Conservation (phyloP, 495 filamentous ascomycete genomes). For the Aspergillus hancockii region DNA sequence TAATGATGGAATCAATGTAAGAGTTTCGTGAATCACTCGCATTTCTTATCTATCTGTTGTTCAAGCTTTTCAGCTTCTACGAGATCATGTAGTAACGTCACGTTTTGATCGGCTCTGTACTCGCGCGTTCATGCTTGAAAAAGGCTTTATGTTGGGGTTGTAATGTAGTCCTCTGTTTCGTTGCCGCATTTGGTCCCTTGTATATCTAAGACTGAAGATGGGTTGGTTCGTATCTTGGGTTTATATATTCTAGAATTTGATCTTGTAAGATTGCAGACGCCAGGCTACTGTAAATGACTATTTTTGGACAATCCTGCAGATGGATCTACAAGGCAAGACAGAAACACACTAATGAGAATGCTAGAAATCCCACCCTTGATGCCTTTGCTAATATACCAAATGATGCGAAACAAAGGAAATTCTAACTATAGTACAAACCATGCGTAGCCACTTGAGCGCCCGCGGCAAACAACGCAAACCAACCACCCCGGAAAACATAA, state of each 20-base stretch:
- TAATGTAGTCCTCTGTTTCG: background rate
- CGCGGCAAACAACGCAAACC: background rate
- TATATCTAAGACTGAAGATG: background rate
- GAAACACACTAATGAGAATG: background rate
- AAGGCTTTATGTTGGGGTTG: background rate
- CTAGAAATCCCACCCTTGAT: background rate
- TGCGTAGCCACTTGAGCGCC: background rate
- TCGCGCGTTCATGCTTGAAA: background rate
- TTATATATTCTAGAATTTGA: background rate
- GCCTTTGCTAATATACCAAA: background rate
- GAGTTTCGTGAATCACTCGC: background rate
- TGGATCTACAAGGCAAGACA: background rate
- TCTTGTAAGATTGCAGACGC: background rate
- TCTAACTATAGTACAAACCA: constrained; percentile 3
- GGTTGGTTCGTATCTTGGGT: background rate
- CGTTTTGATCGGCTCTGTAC: background rate
- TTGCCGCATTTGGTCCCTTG: background rate
- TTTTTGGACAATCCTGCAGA: background rate
- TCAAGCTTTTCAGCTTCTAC: background rate
- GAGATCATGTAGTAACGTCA: constrained; percentile 1
- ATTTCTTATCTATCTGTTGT: too few species aligned
- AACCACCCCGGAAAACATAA: background rate
- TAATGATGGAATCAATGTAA: background rate
- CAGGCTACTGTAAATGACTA: background rate
- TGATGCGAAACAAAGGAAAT: background rate